phyloP scores from a whole-genome alignment of 495 filamentous ascomycete species.

The Podospora pseudoanserina region DNA sequence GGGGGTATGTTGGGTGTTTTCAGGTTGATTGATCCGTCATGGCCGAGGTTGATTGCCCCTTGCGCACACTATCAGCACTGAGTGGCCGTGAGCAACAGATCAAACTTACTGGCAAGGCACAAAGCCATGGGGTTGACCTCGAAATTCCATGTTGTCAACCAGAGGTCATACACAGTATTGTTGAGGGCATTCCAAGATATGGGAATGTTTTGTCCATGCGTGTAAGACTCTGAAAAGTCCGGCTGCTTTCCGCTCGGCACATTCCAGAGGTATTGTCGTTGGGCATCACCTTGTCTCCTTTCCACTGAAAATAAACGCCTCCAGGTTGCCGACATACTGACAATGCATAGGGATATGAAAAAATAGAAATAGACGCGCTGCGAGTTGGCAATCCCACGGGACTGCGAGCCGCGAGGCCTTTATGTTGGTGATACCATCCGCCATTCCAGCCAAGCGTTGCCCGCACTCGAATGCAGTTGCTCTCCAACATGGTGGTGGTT shows the following conservation, averaged over 20 bases:
- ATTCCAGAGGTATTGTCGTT: conserved; percentile 20
- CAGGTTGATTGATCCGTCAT: conserved; percentile 18
- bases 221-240: conserved; percentile 18
- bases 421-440: neutral
- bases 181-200: conserved; percentile 26
- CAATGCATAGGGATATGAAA: neutral
- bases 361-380: neutral
- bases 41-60: conserved; percentile 21
- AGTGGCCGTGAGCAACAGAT: neutral
- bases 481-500: conserved; percentile 3
- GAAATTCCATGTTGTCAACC: conserved; percentile 20
- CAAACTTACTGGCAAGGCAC: conserved; percentile 19
- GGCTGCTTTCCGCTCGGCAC: conserved; percentile 14
- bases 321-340: conserved; percentile 10
- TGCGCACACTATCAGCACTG: neutral
- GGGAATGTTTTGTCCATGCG: conserved; percentile 20
- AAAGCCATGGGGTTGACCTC: conserved; percentile 13
- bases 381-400: neutral
- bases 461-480: neutral
- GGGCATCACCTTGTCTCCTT: neutral
- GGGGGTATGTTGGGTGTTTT: conserved; percentile 13
- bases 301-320: neutral
- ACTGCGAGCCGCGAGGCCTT: neutral
- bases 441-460: neutral
- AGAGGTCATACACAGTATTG: conserved; percentile 24